Evolutionary conservation across 169 alveolate genomes (phyloP), one percentile per base, ranked within the genome.

Genomic region (Theileria orientalis): DNA sequence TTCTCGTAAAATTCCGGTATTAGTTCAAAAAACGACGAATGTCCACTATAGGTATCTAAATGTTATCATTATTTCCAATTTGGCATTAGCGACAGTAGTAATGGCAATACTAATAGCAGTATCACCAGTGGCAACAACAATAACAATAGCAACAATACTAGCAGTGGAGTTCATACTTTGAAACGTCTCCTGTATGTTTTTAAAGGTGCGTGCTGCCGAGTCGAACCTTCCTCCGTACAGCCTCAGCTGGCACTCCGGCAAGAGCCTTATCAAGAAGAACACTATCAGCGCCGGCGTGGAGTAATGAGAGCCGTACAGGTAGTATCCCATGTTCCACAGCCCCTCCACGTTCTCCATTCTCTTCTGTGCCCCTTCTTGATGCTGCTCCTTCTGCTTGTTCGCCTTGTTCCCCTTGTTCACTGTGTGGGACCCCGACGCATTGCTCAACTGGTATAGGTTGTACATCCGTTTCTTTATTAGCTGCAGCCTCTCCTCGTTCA

Each of bases 211-310:
- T n/a, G 92, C 87, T 67, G 91, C 80, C 1, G 95, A 90, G 51
- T 94, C 97, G 75, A 94, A 94, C 64, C 92, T 92, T 9, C 97
- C 97, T 47, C 95, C 93, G 64, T 96, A 96, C 46, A 96, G 92
- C 76, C 97, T 93, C 3, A 97, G 82, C 92, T 95, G 97, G 85
- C 96, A 94, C 76, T 95, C 94, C 6, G 99, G 99, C 74, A 93
- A 80, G 46, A 92, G 67, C 54, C 99, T 85, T 23, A 97, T 94
- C 40, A 96, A 90, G 90, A 95, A 97, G 66, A 96, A 96, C 13
- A 97, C 96, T 29, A 96, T 97, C 84, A 95, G 93, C 13, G 99
- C 99, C 19, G 98, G 98, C 0, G 99, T 96, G 41, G 98, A 94
- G 85, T 97, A 97, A 83, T 96, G 99, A 1, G 99, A 95, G 64